Evolutionary conservation across 1,139 yeast species (phyloP).

Genomic region (Yueomyces sp.): DNA sequence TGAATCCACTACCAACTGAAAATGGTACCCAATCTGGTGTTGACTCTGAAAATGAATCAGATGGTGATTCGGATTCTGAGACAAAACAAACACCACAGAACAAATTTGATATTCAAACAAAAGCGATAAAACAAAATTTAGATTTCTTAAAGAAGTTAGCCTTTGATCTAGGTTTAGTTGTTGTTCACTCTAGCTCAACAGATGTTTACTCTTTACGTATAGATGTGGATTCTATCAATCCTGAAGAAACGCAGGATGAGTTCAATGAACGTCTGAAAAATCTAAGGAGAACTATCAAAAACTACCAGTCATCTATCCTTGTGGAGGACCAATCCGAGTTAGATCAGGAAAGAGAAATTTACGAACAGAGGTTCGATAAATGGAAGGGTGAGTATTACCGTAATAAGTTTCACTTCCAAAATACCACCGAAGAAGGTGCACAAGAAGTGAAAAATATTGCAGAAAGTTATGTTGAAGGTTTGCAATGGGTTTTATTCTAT

Average conservation of each 20-base stretch:
- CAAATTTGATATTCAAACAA: neutral
- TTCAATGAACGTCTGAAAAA: slow-evolving; percentile 34
- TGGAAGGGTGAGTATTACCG: slow-evolving; percentile 83
- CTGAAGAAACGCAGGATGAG: slow-evolving; percentile 52
- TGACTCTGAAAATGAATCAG: neutral
- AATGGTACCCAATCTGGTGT: neutral
- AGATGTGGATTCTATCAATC: slow-evolving; percentile 65
- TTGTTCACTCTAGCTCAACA: slow-evolving; percentile 46
- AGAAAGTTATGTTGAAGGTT: slow-evolving; percentile 82
- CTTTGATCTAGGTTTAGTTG: slow-evolving; percentile 50
- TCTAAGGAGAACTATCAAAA: slow-evolving; percentile 36
- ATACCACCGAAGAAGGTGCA: slow-evolving; percentile 29
- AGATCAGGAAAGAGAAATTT: slow-evolving; percentile 50
- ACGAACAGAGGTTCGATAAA: slow-evolving; percentile 56
- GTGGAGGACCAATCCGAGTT: slow-evolving; percentile 49
- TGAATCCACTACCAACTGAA: neutral
- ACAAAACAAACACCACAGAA: neutral
- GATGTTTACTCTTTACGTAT: slow-evolving; percentile 44
- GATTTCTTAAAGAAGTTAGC: slow-evolving; percentile 53
- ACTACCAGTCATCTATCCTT: slow-evolving; percentile 61
- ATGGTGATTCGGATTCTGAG: neutral
- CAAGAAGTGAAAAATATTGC: slow-evolving; percentile 47
- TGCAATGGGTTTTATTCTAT: slow-evolving; percentile 90
- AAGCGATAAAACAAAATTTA: slow-evolving; percentile 27
- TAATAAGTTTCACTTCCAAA: slow-evolving; percentile 52